phyloP scores from a whole-genome alignment of 108 stramenopile genomes.

The Aureococcus anophagefferens region DNA sequence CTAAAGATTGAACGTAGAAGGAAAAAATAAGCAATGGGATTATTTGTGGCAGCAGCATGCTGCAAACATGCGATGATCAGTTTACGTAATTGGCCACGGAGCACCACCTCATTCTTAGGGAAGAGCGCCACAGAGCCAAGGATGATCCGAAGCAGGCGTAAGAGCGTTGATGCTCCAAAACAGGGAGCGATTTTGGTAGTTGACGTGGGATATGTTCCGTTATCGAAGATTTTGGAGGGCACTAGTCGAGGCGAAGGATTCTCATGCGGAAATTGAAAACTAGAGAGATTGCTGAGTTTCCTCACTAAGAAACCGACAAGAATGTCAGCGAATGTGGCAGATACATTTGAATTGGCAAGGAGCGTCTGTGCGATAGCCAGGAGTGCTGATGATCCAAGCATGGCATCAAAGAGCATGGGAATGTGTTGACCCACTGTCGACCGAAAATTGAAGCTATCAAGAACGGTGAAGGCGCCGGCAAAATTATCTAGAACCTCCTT shows the following conservation, averaged over 20 bases:
- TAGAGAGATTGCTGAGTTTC: constrained; percentile 46
- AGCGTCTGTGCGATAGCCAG: constrained; percentile 69
- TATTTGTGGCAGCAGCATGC: constrained; percentile 46
- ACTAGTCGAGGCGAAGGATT: too few species aligned
- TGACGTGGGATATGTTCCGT: not conserved
- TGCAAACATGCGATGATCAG: constrained; percentile 56
- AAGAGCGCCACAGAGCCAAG: constrained; percentile 70
- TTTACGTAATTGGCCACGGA: constrained; percentile 67
- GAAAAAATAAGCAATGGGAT: constrained; percentile 65
- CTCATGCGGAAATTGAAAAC: too few species aligned
- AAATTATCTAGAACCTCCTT: constrained; percentile 65
- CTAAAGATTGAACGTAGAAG: constrained; percentile 79
- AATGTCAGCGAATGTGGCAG: constrained; percentile 63
- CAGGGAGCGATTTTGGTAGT: constrained; percentile 16
- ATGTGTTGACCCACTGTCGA: constrained; percentile 57
- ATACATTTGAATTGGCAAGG: constrained; percentile 50
- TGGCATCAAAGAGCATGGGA: constrained; percentile 58
- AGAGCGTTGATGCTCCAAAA: constrained; percentile 20
- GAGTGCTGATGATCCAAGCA: constrained; percentile 59
- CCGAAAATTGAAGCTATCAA: constrained; percentile 64
- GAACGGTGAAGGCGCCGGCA: constrained; percentile 71
- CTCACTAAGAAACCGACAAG: constrained; percentile 61
- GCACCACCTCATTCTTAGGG: constrained; percentile 69
- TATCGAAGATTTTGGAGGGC: not conserved
- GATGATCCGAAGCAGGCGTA: constrained; percentile 55